These are phyloP conservation scores for Mycena alexandri DNA, from an alignment of 768 basidiomycete species.

Conservation along the genomic window DNA sequence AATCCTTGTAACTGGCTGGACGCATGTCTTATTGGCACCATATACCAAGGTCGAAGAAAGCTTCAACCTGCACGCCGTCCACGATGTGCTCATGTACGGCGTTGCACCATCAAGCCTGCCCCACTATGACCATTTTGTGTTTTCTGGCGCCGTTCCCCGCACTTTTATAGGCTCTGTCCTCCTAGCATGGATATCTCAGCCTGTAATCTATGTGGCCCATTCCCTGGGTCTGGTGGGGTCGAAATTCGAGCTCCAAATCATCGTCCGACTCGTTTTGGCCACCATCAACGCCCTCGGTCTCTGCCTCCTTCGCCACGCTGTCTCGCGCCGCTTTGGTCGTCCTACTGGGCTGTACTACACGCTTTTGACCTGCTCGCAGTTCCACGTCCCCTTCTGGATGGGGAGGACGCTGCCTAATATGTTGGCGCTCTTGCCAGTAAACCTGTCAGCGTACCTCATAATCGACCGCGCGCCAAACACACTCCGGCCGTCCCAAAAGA, in stretches of 20 bases:
- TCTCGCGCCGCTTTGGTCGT: slow-evolving; percentile 74
- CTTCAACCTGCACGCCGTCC: slow-evolving; percentile 92
- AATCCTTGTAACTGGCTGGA: slow-evolving; percentile 65
- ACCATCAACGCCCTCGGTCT: slow-evolving; percentile 73
- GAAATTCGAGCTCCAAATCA: slow-evolving; percentile 79
- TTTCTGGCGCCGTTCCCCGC: slow-evolving; percentile 91
- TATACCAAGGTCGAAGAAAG: slow-evolving; percentile 98
- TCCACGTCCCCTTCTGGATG: slow-evolving; percentile 95
- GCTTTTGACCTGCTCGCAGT: slow-evolving; percentile 83
- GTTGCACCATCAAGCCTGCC: slow-evolving; percentile 54
- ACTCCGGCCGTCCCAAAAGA: slow-evolving; percentile 36
- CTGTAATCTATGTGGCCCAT: slow-evolving; percentile 59
- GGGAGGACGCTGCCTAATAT: slow-evolving; percentile 95
- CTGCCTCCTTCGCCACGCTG: slow-evolving; percentile 71
- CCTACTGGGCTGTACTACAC: slow-evolving; percentile 69
- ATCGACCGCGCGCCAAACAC: slow-evolving; percentile 59
- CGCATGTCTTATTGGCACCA: slow-evolving; percentile 83
- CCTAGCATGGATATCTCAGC: slow-evolving; percentile 69
- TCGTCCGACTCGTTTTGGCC: slow-evolving; percentile 82
- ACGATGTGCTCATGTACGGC: slow-evolving; percentile 90
- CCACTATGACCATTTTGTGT: slow-evolving; percentile 88
- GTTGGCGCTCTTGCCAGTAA: slow-evolving; percentile 88
- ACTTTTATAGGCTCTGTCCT: slow-evolving; percentile 85
- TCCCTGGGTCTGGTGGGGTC: slow-evolving; percentile 57
- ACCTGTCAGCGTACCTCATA: slow-evolving; percentile 64